Conservation (phyloP, 75 land plant species). For the Pinus tabuliformis region DNA sequence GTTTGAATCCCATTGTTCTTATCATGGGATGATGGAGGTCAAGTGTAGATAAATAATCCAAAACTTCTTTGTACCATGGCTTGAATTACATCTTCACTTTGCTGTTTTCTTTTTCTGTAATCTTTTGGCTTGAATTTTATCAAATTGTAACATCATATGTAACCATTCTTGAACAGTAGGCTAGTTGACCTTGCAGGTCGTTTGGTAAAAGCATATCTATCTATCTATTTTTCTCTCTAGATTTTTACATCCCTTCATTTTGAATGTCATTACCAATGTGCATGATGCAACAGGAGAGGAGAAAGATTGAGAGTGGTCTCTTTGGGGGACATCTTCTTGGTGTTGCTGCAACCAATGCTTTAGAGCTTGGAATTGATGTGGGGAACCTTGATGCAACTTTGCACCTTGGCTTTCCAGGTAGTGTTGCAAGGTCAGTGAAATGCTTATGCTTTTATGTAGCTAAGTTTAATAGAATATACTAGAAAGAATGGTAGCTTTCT, state of each 20-base stretch:
- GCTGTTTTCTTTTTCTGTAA: too few species aligned
- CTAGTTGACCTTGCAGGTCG: too few species aligned
- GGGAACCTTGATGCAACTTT: conserved; percentile 97
- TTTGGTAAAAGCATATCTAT: too few species aligned
- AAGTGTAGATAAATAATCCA: too few species aligned
- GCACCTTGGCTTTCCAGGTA: conserved; percentile 99
- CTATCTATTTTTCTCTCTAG: neutral
- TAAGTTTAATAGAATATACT: neutral
- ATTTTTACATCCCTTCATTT: neutral
- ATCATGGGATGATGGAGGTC: too few species aligned
- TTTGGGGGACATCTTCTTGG: conserved; percentile 88
- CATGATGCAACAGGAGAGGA: conserved; percentile 67
- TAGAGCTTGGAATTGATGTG: conserved; percentile 97
- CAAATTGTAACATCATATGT: too few species aligned
- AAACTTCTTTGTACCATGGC: too few species aligned
- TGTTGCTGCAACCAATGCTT: conserved; percentile 98
- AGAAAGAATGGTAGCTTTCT: neutral
- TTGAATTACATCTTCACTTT: too few species aligned
- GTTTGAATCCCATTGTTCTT: too few species aligned
- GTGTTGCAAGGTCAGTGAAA: conserved; percentile 70
- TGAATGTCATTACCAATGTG: neutral
- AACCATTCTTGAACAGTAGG: too few species aligned
- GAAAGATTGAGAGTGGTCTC: conserved; percentile 83
- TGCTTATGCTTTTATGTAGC: neutral
- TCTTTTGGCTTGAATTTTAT: too few species aligned